A percentile compares a stretch with the other conserved stretches of the same genome.
Conservation (phyloP, 305 asterid genomes). For the Petunia hybrid region DNA sequence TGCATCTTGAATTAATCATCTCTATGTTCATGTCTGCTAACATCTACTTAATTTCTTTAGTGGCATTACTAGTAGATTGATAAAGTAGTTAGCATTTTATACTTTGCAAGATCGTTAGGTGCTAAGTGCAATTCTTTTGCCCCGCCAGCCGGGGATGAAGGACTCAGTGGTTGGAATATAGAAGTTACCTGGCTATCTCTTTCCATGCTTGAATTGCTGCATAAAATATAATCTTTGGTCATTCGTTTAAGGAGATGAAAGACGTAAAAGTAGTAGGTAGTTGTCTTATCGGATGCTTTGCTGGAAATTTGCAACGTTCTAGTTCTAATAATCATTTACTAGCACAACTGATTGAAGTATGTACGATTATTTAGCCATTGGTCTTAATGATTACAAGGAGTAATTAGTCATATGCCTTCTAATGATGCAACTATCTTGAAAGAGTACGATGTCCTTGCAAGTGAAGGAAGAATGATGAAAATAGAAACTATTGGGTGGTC, state of each 20-base stretch:
- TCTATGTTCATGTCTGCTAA: background rate
- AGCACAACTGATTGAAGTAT: slow-evolving; percentile 3
- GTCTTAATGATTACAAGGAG: slow-evolving; percentile 21
- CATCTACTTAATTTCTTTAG: background rate
- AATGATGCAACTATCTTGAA: background rate
- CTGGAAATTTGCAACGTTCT: background rate
- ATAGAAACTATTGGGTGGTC: background rate
- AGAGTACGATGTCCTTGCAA: background rate
- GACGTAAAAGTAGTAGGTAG: background rate
- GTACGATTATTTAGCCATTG: background rate
- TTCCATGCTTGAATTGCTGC: background rate
- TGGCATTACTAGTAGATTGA: background rate
- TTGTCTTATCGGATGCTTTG: too few species aligned
- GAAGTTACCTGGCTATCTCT: too few species aligned
- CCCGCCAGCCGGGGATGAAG: background rate
- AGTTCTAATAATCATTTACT: background rate
- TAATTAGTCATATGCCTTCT: background rate
- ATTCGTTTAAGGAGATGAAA: slow-evolving; percentile 3
- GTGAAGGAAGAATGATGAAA: background rate
- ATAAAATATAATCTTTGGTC: background rate
- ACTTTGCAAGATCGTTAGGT: background rate
- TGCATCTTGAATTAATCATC: background rate
- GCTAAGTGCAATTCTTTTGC: background rate
- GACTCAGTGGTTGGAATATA: background rate
- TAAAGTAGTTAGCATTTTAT: background rate